Conservation (phyloP, 2,329 filamentous ascomycete species). For the Gaeumannomyces tritici region DNA sequence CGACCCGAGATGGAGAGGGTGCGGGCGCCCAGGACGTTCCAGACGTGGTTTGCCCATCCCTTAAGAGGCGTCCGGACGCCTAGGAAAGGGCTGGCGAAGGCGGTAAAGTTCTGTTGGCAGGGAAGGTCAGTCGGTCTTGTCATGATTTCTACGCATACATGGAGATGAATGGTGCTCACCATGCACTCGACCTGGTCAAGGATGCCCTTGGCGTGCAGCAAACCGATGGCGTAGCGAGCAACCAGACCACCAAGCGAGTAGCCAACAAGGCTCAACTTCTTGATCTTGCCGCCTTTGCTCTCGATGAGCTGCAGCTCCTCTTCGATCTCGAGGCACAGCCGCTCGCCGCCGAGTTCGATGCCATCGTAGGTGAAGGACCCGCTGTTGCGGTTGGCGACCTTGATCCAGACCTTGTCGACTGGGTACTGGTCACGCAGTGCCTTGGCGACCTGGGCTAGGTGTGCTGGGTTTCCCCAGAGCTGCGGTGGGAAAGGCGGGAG, state of each 20-base stretch:
- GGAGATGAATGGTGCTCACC: constrained; percentile 30
- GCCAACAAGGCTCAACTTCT: constrained; percentile 76
- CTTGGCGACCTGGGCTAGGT: constrained; percentile 60
- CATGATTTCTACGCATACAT: not conserved
- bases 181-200: constrained; percentile 74
- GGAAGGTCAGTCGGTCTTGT: not conserved
- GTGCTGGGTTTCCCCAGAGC: constrained; percentile 71
- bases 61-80: constrained; percentile 63
- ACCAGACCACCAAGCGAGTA: constrained; percentile 87
- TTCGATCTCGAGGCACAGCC: constrained; percentile 58
- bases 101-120: constrained; percentile 68
- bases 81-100: constrained; percentile 78
- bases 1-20: constrained; percentile 75
- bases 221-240: constrained; percentile 74
- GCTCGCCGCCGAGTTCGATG: constrained; percentile 58
- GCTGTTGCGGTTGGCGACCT: constrained; percentile 63
- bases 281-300: constrained; percentile 58
- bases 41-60: constrained; percentile 58
- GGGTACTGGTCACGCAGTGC: constrained; percentile 51
- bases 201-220: constrained; percentile 71
- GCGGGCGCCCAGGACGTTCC: constrained; percentile 75
- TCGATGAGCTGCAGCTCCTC: constrained; percentile 49
- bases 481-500: constrained; percentile 21
- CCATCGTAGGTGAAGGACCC: constrained; percentile 65
- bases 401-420: constrained; percentile 56